Evolutionary conservation across 2,329 filamentous ascomycete species (phyloP).

Genomic region (Nemania sp.): DNA sequence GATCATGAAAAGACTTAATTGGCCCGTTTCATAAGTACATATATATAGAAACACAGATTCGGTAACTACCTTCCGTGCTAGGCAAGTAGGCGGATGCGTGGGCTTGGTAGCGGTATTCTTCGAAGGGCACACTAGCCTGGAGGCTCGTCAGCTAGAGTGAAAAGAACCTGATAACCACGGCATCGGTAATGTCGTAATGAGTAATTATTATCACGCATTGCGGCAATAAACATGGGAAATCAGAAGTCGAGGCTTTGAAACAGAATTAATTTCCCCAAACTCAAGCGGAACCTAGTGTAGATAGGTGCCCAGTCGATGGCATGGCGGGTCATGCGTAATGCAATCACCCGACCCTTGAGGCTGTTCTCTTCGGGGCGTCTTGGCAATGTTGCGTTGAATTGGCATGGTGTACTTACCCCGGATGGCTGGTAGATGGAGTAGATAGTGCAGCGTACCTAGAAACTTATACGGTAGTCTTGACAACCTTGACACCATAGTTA

Average conservation of each 20-base stretch:
- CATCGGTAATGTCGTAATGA: background rate
- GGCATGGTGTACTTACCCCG: no score
- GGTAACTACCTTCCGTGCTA: background rate
- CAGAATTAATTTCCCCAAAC: constrained; percentile 4
- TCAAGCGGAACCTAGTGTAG: background rate
- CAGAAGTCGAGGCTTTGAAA: constrained; percentile 2
- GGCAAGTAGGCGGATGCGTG: background rate
- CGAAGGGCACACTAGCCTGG: background rate
- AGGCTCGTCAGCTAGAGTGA: background rate
- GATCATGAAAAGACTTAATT: background rate
- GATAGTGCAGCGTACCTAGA: no score
- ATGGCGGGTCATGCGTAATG: background rate
- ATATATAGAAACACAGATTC: background rate
- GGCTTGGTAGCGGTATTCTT: background rate
- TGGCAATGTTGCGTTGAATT: background rate
- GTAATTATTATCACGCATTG: background rate
- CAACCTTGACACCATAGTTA: no score
- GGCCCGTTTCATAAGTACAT: background rate
- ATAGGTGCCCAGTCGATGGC: background rate
- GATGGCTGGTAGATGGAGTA: no score
- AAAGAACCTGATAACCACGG: background rate
- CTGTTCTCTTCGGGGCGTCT: background rate
- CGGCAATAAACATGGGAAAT: constrained; percentile 9
- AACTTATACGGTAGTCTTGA: no score
- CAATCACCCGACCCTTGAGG: background rate